phyloP scores from a whole-genome alignment of 2,329 filamentous ascomycete species.

The Calonectria pseudoreteaudii region DNA sequence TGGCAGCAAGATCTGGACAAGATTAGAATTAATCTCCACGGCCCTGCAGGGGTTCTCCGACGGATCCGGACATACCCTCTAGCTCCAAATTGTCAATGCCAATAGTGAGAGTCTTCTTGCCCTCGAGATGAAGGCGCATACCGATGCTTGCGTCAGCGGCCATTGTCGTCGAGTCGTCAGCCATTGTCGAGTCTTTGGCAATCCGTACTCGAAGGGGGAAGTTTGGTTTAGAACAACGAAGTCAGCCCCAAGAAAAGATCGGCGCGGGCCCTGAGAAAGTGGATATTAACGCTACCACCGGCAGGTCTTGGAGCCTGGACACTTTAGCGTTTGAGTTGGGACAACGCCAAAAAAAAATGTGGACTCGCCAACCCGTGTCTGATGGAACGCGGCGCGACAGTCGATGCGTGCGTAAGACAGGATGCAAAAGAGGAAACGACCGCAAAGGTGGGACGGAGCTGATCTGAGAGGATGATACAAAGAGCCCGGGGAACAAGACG shows the following conservation, averaged over 20 bases:
- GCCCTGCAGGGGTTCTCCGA: slow-evolving; percentile 16
- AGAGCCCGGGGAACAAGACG: neutral
- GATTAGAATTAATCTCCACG: slow-evolving; percentile 23
- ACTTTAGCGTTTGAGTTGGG: neutral
- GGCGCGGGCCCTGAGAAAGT: neutral
- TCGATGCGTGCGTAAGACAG: neutral
- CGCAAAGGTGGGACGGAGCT: neutral
- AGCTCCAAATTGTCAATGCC: slow-evolving; percentile 47
- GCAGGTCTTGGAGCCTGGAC: neutral
- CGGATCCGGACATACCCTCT: slow-evolving; percentile 50
- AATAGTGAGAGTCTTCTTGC: slow-evolving; percentile 48
- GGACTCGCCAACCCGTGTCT: neutral
- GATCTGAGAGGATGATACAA: neutral
- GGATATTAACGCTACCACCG: neutral
- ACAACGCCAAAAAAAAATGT: neutral
- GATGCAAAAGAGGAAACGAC: neutral
- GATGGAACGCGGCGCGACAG: neutral
- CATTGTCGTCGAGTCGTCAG: slow-evolving; percentile 27
- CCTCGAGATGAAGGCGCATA: slow-evolving; percentile 46
- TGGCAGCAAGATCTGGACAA: slow-evolving; percentile 36
- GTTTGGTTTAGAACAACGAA: neutral
- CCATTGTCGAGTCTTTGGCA: slow-evolving; percentile 10
- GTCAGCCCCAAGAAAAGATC: neutral
- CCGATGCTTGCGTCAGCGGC: slow-evolving; percentile 41
- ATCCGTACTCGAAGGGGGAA: neutral